phyloP scores from a whole-genome alignment of 148 eudicot species.

The Fagopyrum esculentum region DNA sequence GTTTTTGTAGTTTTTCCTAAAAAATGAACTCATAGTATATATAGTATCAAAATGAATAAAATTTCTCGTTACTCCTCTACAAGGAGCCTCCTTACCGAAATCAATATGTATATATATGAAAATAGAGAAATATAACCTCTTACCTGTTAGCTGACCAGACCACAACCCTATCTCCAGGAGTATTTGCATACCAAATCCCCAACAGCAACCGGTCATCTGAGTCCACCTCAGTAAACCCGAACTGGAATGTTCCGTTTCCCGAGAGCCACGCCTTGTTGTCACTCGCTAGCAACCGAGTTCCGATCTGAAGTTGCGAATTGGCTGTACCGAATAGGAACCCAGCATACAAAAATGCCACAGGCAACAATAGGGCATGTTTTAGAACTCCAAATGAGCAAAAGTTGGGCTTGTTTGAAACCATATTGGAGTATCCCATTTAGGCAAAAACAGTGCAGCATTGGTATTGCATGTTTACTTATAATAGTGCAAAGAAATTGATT shows the following conservation, averaged over 20 bases:
- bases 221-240: slow-evolving; percentile 53
- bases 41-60: too few relatives aligned
- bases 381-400: background rate
- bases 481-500: background rate
- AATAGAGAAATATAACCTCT: background rate
- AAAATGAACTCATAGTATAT: too few relatives aligned
- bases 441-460: background rate
- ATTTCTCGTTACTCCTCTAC: too few relatives aligned
- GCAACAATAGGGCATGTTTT: background rate
- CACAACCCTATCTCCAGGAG: slow-evolving; percentile 50
- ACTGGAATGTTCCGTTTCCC: slow-evolving; percentile 76
- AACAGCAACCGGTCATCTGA: slow-evolving; percentile 27
- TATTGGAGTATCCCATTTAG: background rate
- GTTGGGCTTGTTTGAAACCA: background rate
- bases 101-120: background rate
- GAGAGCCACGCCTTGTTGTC: slow-evolving; percentile 63
- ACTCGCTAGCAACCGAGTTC: slow-evolving; percentile 49
- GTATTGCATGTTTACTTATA: background rate
- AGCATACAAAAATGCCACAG: background rate
- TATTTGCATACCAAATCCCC: slow-evolving; percentile 55
- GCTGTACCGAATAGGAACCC: slow-evolving; percentile 18
- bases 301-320: slow-evolving; percentile 29
- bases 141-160: slow-evolving; percentile 74
- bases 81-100: too few relatives aligned
- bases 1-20: too few relatives aligned